phyloP scores from a whole-genome alignment of 1,284 basidiomycete genomes.

The Tremellales sp. region DNA sequence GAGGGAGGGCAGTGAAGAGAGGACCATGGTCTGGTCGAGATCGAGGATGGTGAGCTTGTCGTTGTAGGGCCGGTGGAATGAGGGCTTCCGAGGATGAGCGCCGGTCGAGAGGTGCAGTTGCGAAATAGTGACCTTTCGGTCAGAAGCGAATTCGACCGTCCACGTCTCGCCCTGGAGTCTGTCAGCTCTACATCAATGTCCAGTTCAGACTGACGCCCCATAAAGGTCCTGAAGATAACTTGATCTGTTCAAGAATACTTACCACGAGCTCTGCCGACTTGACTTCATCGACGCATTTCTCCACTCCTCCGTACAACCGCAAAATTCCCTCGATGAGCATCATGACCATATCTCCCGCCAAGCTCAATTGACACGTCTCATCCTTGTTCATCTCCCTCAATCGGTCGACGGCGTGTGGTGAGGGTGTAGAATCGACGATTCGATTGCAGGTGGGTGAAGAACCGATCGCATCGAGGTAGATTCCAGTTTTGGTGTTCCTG shows the following conservation, averaged over 20 bases:
- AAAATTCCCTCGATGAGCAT: conserved; percentile 11
- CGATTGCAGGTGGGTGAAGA: conserved; percentile 14
- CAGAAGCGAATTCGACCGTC: not conserved
- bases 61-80: conserved; percentile 19
- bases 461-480: conserved; percentile 23
- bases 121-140: not conserved
- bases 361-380: conserved; percentile 15
- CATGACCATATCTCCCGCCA: conserved; percentile 20
- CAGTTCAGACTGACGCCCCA: too few relatives aligned
- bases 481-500: conserved; percentile 27
- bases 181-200: not conserved
- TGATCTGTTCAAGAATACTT: not conserved
- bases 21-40: conserved; percentile 17
- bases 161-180: conserved; percentile 5
- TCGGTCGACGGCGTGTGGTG: conserved; percentile 15
- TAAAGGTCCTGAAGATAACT: not conserved
- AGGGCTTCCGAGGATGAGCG: conserved; percentile 11
- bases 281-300: conserved; percentile 9
- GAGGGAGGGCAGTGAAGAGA: conserved; percentile 12
- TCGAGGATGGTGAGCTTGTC: conserved; percentile 23
- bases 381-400: conserved; percentile 16
- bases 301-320: conserved; percentile 4
- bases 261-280: conserved; percentile 5
- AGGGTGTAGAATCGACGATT: conserved; percentile 11
- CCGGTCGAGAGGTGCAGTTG: conserved; percentile 20